Conservation (phyloP, 2,329 filamentous ascomycete genomes). For the Lasiodiplodia gonubiensis region DNA sequence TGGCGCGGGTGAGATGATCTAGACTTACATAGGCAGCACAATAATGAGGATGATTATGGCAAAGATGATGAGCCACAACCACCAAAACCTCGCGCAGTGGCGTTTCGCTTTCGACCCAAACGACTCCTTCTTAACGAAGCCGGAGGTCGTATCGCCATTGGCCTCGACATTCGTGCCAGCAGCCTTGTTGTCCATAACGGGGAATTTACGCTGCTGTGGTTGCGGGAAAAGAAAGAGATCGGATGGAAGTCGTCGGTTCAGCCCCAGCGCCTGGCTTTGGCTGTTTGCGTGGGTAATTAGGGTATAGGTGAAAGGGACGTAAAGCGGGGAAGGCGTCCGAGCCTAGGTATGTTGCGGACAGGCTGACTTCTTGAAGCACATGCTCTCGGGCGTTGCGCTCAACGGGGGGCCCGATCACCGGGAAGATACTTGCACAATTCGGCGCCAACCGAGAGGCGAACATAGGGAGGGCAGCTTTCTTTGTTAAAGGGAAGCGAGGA, state of each 20-base stretch:
- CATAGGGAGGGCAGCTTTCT: slow-evolving; percentile 1
- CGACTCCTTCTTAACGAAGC: slow-evolving; percentile 18
- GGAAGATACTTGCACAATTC: slow-evolving; percentile 17
- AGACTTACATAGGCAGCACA: slow-evolving; percentile 66
- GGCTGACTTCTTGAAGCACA: slow-evolving; percentile 18
- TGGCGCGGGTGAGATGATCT: not conserved
- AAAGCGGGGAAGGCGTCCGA: slow-evolving; percentile 14
- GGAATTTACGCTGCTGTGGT: not conserved
- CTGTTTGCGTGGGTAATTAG: slow-evolving; percentile 2
- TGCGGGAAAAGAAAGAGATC: not conserved
- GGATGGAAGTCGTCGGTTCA: not conserved
- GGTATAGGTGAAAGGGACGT: not conserved
- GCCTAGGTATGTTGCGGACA: slow-evolving; percentile 17
- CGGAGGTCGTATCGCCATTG: slow-evolving; percentile 7
- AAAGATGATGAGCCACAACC: slow-evolving; percentile 62
- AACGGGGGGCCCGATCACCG: slow-evolving; percentile 6
- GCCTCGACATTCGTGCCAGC: not conserved
- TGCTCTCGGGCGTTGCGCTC: slow-evolving; percentile 18
- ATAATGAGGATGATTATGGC: slow-evolving; percentile 59
- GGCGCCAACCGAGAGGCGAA: slow-evolving; percentile 14
- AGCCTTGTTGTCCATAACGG: slow-evolving; percentile 3
- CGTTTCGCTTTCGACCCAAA: slow-evolving; percentile 31
- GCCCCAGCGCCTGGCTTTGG: not conserved
- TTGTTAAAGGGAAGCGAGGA: slow-evolving; percentile 12
- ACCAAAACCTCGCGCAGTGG: slow-evolving; percentile 59